A percentile compares a stretch with the other conserved stretches of the same genome.
phyloP scores from a whole-genome alignment of 2,329 filamentous ascomycete genomes.

The Cryphonectria nitschkei region DNA sequence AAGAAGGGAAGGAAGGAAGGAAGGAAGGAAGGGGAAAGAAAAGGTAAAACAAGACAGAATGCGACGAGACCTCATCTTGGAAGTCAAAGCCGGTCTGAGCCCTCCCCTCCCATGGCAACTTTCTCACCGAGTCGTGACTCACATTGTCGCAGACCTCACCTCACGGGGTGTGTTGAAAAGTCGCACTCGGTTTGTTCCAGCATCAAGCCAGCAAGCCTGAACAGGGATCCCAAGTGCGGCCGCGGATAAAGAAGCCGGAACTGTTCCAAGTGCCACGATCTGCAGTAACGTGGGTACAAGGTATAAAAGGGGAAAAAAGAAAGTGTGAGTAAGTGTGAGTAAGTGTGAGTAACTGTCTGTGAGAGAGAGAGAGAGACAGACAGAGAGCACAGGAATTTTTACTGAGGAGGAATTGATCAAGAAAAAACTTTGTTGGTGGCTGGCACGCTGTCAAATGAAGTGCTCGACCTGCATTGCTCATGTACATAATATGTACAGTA shows the following conservation, averaged over 20 bases:
- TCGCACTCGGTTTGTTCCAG: conserved; percentile 14
- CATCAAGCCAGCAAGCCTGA: neutral
- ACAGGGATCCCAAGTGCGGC: conserved; percentile 14
- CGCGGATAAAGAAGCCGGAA: conserved; percentile 25
- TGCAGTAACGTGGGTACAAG: neutral
- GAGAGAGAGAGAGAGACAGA: neutral
- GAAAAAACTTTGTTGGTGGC: conserved; percentile 13
- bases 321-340: too few relatives aligned
- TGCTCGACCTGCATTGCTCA: conserved; percentile 10
- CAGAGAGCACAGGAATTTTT: neutral
- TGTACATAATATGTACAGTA: neutral
- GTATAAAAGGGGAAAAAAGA: neutral
- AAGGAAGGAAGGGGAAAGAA: neutral
- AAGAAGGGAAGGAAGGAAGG: too few relatives aligned
- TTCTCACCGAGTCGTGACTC: conserved; percentile 6
- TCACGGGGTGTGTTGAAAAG: conserved; percentile 2
- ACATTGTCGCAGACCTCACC: conserved; percentile 7
- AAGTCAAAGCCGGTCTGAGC: neutral
- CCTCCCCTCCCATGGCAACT: neutral
- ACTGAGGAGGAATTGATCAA: neutral
- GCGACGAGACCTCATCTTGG: neutral
- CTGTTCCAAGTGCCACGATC: conserved; percentile 19
- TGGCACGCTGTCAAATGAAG: conserved; percentile 8
- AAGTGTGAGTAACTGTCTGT: too few relatives aligned
- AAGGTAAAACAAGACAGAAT: neutral